Percentiles rank a stretch among this genome's conserved stretches.
These are phyloP conservation scores for Monosporascus sp. DNA, from an alignment of 2,329 filamentous ascomycete species.

Conservation along the genomic window DNA sequence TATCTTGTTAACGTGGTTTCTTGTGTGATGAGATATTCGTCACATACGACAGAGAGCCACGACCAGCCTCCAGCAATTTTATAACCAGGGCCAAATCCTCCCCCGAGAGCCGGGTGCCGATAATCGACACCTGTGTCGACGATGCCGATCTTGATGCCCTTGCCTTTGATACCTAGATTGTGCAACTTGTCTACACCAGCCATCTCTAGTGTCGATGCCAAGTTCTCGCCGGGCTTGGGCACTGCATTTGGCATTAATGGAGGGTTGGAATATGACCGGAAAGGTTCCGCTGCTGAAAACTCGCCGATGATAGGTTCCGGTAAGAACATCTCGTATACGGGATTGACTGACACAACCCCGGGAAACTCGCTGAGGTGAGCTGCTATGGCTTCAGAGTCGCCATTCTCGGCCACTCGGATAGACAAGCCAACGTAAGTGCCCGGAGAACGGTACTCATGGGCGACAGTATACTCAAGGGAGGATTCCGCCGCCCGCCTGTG, in stretches of 20 bases:
- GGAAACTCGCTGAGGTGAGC: slow-evolving; percentile 3
- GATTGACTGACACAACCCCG: slow-evolving; percentile 9
- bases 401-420: slow-evolving; percentile 1
- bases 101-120: slow-evolving; percentile 9
- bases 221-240: slow-evolving; percentile 6
- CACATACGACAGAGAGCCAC: not conserved
- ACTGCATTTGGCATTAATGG: slow-evolving; percentile 4
- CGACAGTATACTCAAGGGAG: slow-evolving; percentile 7
- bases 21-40: too few relatives aligned
- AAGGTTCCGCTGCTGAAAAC: not conserved
- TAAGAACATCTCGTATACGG: slow-evolving; percentile 8
- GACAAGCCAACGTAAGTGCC: slow-evolving; percentile 9
- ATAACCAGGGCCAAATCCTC: slow-evolving; percentile 9
- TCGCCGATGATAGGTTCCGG: slow-evolving; percentile 1
- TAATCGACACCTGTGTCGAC: slow-evolving; percentile 15
- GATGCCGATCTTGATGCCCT: slow-evolving; percentile 13
- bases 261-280: slow-evolving; percentile 4
- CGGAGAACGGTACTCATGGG: slow-evolving; percentile 7
- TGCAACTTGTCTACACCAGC: slow-evolving; percentile 12
- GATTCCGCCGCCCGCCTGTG: slow-evolving; percentile 1
- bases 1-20: too few relatives aligned
- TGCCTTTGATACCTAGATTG: slow-evolving; percentile 9
- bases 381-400: not conserved
- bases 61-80: slow-evolving; percentile 12
- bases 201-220: slow-evolving; percentile 9